Base-by-base conservation (phyloP, 352 stramenopile genomes). In the Pythium sukuiense region DNA sequence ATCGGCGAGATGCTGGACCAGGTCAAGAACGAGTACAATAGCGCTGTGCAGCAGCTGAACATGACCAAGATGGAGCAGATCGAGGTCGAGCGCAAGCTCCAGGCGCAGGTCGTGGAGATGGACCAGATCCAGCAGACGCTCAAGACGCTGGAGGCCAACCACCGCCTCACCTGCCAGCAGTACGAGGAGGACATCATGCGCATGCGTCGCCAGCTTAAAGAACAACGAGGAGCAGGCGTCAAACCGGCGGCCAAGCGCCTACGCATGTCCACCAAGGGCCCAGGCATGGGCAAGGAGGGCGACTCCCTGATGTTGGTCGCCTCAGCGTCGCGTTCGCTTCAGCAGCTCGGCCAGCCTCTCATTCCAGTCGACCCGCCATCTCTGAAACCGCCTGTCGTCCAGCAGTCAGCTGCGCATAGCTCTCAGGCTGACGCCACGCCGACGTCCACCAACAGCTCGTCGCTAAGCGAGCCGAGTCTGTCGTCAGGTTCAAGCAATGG, bases 61-160 rank as follows among this genome's bases (percentile, higher is more conserved):
- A 92, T 93, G 62, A 77, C 78, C 71, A 95, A 93, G 77, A 92
- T 95, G 77, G 87, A 93, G 61, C 85, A 93, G 67, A 79, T 93
- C n/a, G 87, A 93, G 61, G 78, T 93, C 67, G 85, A 95, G 69
- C 87, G 87, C 70, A 95, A 95, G 79, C 87, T 95, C 57, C 84
- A 92, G 66, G 88, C 84, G 39, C 87, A 95, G 64, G 84, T 93
- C 49, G 79, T 90, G 20, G 87, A 95, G 62, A 93, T 95, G 87
- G 87, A 95, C 74, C 85, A 93, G 74, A 92, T 95, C 67, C 87
- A 95, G 69, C 85, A 93, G 71, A 90, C 85, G 45, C 79, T 95
- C 33, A 93, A 93, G 77, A 85, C 80, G 29, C 74, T 95, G 12
- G 87, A 95, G 66, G 73, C 85, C 30, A 93, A 90, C 72, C 87